Evolutionary conservation across 2,329 filamentous ascomycete genomes (phyloP).

Genomic region (Coleophoma cylindrospora): DNA sequence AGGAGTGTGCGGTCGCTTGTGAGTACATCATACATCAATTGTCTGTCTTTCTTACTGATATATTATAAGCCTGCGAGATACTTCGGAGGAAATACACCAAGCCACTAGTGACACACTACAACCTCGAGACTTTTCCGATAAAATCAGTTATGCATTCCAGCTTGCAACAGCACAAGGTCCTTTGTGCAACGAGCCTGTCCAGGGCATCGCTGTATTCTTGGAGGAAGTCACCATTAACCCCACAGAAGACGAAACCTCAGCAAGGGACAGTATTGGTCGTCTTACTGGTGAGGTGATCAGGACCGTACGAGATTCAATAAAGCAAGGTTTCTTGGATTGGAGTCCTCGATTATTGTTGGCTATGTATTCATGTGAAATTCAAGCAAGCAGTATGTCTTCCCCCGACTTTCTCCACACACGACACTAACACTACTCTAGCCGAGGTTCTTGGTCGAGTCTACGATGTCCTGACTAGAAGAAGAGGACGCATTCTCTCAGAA

Average conservation of each 20-base stretch:
- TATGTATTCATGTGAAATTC: constrained; percentile 98
- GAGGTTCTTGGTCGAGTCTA: constrained; percentile 95
- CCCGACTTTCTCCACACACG: neutral
- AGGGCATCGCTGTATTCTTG: constrained; percentile 86
- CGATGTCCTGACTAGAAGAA: constrained; percentile 91
- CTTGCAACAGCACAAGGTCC: constrained; percentile 85
- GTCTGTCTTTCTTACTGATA: constrained; percentile 8
- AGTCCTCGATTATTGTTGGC: constrained; percentile 89
- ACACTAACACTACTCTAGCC: constrained; percentile 38
- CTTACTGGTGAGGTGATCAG: constrained; percentile 93
- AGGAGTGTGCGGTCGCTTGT: constrained; percentile 69
- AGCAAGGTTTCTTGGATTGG: constrained; percentile 89
- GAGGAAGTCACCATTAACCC: constrained; percentile 68
- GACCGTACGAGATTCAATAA: constrained; percentile 77
- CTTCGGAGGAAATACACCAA: constrained; percentile 18
- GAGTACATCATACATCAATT: constrained; percentile 20
- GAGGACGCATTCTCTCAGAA: constrained; percentile 85
- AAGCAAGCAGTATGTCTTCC: constrained; percentile 68
- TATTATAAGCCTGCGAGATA: constrained; percentile 18
- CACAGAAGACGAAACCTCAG: constrained; percentile 46
- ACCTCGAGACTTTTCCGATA: constrained; percentile 75
- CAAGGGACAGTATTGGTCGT: constrained; percentile 65
- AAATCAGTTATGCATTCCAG: constrained; percentile 91
- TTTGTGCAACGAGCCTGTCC: constrained; percentile 86
- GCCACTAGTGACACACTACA: constrained; percentile 45